These are phyloP conservation scores for Talaromyces sp. DNA, from an alignment of 2,329 filamentous ascomycete species.

Conservation along the genomic window DNA sequence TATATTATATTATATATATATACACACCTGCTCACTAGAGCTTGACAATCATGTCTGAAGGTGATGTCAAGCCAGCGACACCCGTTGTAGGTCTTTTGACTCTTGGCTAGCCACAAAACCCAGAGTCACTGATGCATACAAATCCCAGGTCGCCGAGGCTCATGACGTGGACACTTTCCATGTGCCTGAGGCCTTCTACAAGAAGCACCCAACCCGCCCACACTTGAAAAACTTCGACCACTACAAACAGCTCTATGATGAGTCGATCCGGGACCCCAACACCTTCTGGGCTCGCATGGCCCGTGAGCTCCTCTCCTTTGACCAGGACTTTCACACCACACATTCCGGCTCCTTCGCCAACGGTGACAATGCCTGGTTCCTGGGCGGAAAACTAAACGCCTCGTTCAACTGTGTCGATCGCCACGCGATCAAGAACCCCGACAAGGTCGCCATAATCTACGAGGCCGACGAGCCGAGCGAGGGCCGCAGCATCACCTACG, in stretches of 20 bases:
- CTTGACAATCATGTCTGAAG: constrained; percentile 21
- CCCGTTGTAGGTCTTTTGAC: constrained; percentile 5
- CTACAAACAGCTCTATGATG: constrained; percentile 62
- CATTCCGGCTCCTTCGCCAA: constrained; percentile 68
- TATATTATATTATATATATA: not conserved
- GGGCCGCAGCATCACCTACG: constrained; percentile 86
- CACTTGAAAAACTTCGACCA: constrained; percentile 58
- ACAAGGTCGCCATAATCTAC: constrained; percentile 96
- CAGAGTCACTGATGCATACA: constrained; percentile 6
- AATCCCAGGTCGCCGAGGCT: constrained; percentile 39
- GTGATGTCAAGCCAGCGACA: constrained; percentile 14
- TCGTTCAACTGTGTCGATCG: constrained; percentile 97
- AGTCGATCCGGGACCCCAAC: constrained; percentile 86
- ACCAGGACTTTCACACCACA: constrained; percentile 86
- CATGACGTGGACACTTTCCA: constrained; percentile 49
- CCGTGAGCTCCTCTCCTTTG: constrained; percentile 85
- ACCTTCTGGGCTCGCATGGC: constrained; percentile 87
- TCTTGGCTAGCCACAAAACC: not conserved
- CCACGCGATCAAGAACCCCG: constrained; percentile 89
- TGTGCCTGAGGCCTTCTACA: constrained; percentile 53
- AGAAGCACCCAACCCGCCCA: constrained; percentile 58
- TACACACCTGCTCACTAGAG: not conserved
- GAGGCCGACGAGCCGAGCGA: constrained; percentile 88
- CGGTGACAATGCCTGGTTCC: constrained; percentile 90
- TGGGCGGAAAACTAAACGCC: constrained; percentile 89